Evolutionary conservation across 305 asterid species (phyloP).

Genomic region (Withania somnifera): DNA sequence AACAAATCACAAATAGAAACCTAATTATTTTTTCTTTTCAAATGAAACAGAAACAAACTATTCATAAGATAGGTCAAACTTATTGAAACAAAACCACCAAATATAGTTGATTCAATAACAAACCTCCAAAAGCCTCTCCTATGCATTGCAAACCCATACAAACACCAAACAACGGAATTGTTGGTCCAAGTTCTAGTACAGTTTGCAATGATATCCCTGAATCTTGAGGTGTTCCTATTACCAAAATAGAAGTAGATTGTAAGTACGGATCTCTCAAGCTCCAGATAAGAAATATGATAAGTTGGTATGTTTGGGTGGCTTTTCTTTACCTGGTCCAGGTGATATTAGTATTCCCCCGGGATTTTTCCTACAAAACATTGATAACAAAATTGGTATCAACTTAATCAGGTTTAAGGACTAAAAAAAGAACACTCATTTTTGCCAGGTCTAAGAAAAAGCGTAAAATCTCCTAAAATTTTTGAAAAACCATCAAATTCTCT

Average conservation of each 20-base stretch:
- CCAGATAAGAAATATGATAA: not conserved
- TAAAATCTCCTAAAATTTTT: not conserved
- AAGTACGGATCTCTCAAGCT: not conserved
- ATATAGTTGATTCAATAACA: not conserved
- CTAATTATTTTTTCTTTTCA: not conserved
- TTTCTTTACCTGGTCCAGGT: conserved; percentile 87
- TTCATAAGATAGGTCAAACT: not conserved
- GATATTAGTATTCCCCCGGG: conserved; percentile 90
- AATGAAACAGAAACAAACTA: not conserved
- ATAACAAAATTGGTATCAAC: not conserved
- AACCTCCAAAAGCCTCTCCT: conserved; percentile 99
- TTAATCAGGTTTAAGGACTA: not conserved
- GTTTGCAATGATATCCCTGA: conserved; percentile 94
- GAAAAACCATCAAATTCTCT: not conserved
- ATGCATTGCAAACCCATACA: conserved; percentile 99
- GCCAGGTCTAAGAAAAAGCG: not conserved
- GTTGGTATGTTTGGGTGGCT: not conserved
- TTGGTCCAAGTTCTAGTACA: conserved; percentile 80
- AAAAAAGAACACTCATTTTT: not conserved
- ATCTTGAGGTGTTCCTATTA: conserved; percentile 77
- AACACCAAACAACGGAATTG: conserved; percentile 84
- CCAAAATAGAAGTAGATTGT: not conserved
- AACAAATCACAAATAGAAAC: not conserved
- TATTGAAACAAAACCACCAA: not conserved
- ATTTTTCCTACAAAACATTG: conserved; percentile 47